phyloP scores from a whole-genome alignment of 345 rosid species.

The Isatis tinctoria region DNA sequence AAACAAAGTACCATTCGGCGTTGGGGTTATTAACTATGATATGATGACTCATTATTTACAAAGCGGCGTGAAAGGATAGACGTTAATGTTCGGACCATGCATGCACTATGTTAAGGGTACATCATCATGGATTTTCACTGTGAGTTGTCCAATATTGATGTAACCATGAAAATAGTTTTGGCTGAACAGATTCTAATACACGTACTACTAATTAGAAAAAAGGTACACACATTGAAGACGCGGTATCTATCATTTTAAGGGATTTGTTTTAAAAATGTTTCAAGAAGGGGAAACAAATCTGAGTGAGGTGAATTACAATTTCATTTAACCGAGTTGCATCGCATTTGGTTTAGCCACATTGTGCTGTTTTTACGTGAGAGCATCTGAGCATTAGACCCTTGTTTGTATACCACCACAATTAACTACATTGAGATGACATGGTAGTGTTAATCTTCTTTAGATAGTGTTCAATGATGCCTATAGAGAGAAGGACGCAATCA shows the following conservation, averaged over 20 bases:
- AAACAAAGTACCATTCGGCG: constrained; percentile 23
- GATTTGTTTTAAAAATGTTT: not conserved
- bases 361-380: not conserved
- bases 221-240: not conserved
- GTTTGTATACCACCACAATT: not conserved
- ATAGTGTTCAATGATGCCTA: not conserved
- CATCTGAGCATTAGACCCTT: not conserved
- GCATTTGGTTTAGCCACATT: not conserved
- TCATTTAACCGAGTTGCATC: not conserved
- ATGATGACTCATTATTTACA: constrained; percentile 33
- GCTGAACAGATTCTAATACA: constrained; percentile 9
- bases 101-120: constrained; percentile 20
- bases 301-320: not conserved
- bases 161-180: not conserved
- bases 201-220: not conserved
- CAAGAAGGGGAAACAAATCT: not conserved
- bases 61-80: constrained; percentile 29
- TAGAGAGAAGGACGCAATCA: not conserved
- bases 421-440: not conserved
- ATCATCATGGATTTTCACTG: constrained; percentile 12
- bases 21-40: constrained; percentile 20
- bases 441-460: not conserved
- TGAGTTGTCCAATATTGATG: constrained; percentile 15
- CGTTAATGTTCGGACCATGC: constrained; percentile 29
- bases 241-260: not conserved